Base-by-base conservation (phyloP, 2,329 filamentous ascomycete genomes). In the Penicillium sp. region DNA sequence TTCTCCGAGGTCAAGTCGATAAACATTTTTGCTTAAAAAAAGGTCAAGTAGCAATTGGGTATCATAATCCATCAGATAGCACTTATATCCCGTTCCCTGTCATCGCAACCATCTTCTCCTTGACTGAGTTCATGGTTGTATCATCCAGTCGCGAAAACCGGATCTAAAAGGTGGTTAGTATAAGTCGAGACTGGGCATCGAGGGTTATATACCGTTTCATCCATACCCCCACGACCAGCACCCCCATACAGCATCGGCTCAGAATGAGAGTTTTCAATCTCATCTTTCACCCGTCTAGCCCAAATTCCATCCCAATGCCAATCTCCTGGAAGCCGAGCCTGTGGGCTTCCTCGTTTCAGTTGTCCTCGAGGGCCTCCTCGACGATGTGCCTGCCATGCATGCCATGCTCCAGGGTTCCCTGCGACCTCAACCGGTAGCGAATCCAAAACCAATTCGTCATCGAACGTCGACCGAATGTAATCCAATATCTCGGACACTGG, bases 281-380 rank as follows among this genome's bases (percentile, higher is more conserved):
- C 88, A 71, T 88, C 89, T 73, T 85, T 87, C 1, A 96, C 92
- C 52, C 93, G 83, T 61, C 92, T 88, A 70, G 95, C 90, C 93
- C 93, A 99, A 0, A 97, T 93, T 0, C 93, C 92, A 67, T 96
- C 91, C 93, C 93, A 97, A 69, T 96, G 96, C 93, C 93, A 97
- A 66, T 96, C 88, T 7, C 88, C 89, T 0, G 91, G 91, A 47
- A 82, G 80, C 57, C 86, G 76, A 35, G 74, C 67, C 61, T 70
- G 71, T 49, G 67, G 77, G 57, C 75, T 83, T 70, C 69, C 77
- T 77, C 57, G 74, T 66, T 73, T 82, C 65, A 65, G 72, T 16
- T 53, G 56, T 22, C 53, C 59, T 31, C 60, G 56, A 11, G 59
- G 55, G 22, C 55, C 56, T 2, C 75, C 76, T 46, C 77, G 77